Evolutionary conservation across 768 basidiomycete species (phyloP).

Genomic region (Boletales sp.): DNA sequence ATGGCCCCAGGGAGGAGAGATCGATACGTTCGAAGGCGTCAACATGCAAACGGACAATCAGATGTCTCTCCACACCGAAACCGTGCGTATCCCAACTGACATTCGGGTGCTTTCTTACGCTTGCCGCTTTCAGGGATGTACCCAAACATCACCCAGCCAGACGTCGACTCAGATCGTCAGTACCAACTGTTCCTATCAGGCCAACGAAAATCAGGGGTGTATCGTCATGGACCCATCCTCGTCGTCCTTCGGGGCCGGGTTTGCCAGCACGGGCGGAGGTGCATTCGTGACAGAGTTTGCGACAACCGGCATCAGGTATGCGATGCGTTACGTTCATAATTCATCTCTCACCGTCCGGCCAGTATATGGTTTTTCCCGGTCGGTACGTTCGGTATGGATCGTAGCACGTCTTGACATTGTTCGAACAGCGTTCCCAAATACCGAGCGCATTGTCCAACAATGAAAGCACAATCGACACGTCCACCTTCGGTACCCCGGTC

Average conservation of each 20-base stretch:
- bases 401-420: neutral
- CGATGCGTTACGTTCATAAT: conserved; percentile 3
- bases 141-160: conserved; percentile 45
- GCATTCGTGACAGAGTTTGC: conserved; percentile 75
- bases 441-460: conserved; percentile 46
- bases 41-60: conserved; percentile 64
- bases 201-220: conserved; percentile 64
- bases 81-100: conserved; percentile 30
- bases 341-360: neutral
- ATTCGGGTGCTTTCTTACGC: neutral
- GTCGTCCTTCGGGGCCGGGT: conserved; percentile 61
- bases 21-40: conserved; percentile 82
- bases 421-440: conserved; percentile 35
- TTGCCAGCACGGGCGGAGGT: conserved; percentile 66
- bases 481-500: conserved; percentile 60
- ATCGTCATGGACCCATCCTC: conserved; percentile 51
- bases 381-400: neutral
- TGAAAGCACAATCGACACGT: conserved; percentile 49
- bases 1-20: conserved; percentile 69
- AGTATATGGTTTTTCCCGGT: conserved; percentile 33
- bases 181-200: conserved; percentile 55
- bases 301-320: conserved; percentile 59
- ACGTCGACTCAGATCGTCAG: conserved; percentile 50
- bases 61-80: conserved; percentile 70
- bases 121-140: conserved; percentile 42